Base-by-base conservation (phyloP, 257 asterid genomes). In the Solanum lycopersicoides region DNA sequence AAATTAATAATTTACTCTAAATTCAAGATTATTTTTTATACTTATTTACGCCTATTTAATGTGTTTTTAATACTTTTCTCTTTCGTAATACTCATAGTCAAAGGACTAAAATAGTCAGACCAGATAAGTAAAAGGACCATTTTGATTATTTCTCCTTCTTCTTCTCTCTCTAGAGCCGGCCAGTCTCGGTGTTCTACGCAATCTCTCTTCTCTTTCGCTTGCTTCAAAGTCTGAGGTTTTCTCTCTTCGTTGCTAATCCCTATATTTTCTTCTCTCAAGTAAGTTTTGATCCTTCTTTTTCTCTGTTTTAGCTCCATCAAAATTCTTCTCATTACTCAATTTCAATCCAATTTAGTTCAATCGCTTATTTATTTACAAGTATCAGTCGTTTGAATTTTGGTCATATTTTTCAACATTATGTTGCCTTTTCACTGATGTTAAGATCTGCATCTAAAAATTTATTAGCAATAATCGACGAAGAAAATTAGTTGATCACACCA, bases 181-280 rank as follows among this genome's bases (percentile, higher is more conserved):
- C 74, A 69, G 73, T 56, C 88, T 87, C 71, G 74, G 85, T 88
- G 91, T 91, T 90, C 82, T 91, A 92, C 95, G 95, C 95, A 91
- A 93, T 88, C 94, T 89, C 91, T 88, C 90, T 91, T 88, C 69
- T 89, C 89, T 83, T 88, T 71, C 89, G 88, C 87, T 89, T 90
- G 71, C 89, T 80, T 80, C 85, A 30, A 59, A 82, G 89, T 74
- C 88, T 89, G 91, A 73, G 74, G 44, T 60, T 60, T 72, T 80
- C 60, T 66, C 28, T 83, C 76, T 12, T 21, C 73, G 2, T 59
- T n/a, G 42, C 47, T 32, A 74, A 39, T 71, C 41, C 44, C 74
- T 39, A 23, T 84, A 15, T 28, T 73, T 66, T 60, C n/a, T 83
- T 86, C 87, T 85, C 69, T 71, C 95, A 88, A 89, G 94, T 93